These are phyloP conservation scores for Moricandia arvensis DNA, from an alignment of 345 rosid genomes.

Conservation along the genomic window DNA sequence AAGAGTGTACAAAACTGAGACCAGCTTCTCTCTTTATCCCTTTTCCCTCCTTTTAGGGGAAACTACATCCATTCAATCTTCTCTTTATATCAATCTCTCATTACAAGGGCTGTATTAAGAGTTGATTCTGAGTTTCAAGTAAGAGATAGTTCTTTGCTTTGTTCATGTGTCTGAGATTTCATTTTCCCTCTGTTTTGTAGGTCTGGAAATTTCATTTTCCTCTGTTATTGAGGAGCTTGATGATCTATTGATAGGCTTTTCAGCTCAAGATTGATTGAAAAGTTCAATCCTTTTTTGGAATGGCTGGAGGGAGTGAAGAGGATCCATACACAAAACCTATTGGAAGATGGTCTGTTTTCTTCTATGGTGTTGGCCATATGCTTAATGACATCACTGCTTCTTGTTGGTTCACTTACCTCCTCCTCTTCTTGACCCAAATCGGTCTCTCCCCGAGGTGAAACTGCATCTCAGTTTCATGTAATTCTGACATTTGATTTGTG, in stretches of 20 bases:
- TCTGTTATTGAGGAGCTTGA: background rate
- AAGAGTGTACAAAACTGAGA: background rate
- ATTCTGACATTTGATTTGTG: background rate
- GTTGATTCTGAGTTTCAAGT: constrained; percentile 18
- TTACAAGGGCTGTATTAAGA: constrained; percentile 11
- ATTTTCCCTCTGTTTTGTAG: too few species aligned
- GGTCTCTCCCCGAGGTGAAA: constrained; percentile 76
- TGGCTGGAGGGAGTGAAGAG: constrained; percentile 40
- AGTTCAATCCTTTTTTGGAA: background rate
- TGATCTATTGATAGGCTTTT: background rate
- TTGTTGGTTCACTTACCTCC: constrained; percentile 96
- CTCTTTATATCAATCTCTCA: background rate
- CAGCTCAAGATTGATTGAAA: background rate
- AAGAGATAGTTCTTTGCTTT: background rate
- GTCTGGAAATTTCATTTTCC: constrained; percentile 4
- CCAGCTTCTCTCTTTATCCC: background rate
- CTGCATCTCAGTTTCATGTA: background rate
- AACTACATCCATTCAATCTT: too few species aligned
- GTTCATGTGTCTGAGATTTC: constrained; percentile 3
- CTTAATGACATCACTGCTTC: constrained; percentile 95
- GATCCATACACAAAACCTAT: constrained; percentile 53
- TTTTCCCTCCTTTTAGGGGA: background rate
- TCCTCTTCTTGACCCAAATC: constrained; percentile 76
- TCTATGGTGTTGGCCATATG: constrained; percentile 91
- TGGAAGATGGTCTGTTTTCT: constrained; percentile 71